Conservation (phyloP, 1,284 basidiomycete species). For the Pascua sp. region DNA sequence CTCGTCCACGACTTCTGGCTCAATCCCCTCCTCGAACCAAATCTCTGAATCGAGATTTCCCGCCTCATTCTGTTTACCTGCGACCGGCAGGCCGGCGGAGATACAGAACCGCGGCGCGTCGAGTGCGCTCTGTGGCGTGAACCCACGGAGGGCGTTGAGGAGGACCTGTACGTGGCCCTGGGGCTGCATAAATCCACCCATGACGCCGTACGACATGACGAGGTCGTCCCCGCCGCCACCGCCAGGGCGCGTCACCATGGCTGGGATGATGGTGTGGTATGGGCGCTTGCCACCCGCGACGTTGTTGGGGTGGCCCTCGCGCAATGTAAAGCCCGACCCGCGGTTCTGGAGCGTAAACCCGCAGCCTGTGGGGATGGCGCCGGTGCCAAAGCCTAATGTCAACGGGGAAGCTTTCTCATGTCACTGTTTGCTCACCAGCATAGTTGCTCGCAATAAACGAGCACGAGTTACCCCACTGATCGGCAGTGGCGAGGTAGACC, state of each 20-base stretch:
- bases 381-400: constrained; percentile 53
- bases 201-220: constrained; percentile 83
- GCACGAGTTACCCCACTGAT: constrained; percentile 88
- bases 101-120: constrained; percentile 93
- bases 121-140: constrained; percentile 74
- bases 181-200: constrained; percentile 57
- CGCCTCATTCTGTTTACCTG: constrained; percentile 50
- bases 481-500: constrained; percentile 84
- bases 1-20: constrained; percentile 57
- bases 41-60: constrained; percentile 73
- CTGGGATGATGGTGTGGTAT: constrained; percentile 91
- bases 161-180: constrained; percentile 54
- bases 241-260: constrained; percentile 61
- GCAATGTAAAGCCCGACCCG: constrained; percentile 76
- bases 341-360: constrained; percentile 96
- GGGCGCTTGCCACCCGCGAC: constrained; percentile 79
- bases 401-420: not conserved
- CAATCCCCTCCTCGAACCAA: constrained; percentile 73
- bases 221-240: constrained; percentile 63
- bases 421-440: constrained; percentile 55
- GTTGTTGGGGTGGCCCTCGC: constrained; percentile 77
- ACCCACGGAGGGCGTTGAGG: constrained; percentile 79
- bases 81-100: constrained; percentile 71
- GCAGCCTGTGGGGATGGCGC: constrained; percentile 83
- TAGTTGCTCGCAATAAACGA: constrained; percentile 81